Evolutionary conservation across 164 flowering plant genomes (phyloP), one percentile per base, ranked within the genome.

Genomic region (Kalanchoe fedtschenkoi): DNA sequence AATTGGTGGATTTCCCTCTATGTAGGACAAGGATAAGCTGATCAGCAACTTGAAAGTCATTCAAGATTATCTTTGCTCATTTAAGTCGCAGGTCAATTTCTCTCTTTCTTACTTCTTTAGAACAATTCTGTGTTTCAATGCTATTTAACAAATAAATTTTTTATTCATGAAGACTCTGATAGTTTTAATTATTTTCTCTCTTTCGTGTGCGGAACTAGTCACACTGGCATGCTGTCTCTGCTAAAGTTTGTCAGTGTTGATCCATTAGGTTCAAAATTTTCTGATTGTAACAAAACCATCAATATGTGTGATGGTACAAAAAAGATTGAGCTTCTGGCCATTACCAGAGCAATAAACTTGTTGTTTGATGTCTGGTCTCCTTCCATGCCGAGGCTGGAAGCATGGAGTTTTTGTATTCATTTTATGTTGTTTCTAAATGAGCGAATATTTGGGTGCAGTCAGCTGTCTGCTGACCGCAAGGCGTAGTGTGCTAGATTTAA

Each of bases 41-140:
- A 79, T 82, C 33, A 68, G 77, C 71, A 95, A 95, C 72, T 73
- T 95, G 58, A 91, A 87, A 75, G 91, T 79, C 41, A 84, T 95
- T 75, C 95, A 88, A 75, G 87, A 88, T 65, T 95, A 95, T 73
- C 87, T 95, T 65, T 91, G 96, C 76, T 88, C 96, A 34, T 95
- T 95, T 75, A 79, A 78, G 38, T 79, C 95, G 21, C 96, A 83
- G 96, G 99, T 90, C 69, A 51, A 14, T 8, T 2, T 51, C 26
- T 26, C 32, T 24, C 30, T 24, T 51, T 51, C 16, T 26, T 51
- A 32, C 29, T 47, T 13, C 26, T 10, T 22, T 43, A 46, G 53
- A 19, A 46, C 19, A 21, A 9, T 19, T 46, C 3, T 7, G 24
- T 46, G 51, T 47, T 47, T 47, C 30, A 44, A 44, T 9, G 0